Evolutionary conservation across 495 filamentous ascomycete species (phyloP).

Genomic region (Xylaria castorea): DNA sequence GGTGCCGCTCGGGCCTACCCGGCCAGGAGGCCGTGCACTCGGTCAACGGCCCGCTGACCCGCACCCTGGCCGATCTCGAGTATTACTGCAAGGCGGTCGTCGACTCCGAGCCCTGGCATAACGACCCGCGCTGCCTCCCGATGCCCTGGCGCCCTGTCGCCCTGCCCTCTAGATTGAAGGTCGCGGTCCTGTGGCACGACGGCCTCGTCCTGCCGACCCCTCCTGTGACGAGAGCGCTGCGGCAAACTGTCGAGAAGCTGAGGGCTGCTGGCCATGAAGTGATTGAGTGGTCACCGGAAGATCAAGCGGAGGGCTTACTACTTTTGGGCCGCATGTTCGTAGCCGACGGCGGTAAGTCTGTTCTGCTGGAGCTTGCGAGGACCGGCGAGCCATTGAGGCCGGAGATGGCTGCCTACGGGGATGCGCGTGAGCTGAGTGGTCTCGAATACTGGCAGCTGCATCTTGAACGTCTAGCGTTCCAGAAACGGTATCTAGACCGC

Average conservation of each 20-base stretch:
- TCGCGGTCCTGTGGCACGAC: constrained; percentile 77
- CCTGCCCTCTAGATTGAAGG: constrained; percentile 61
- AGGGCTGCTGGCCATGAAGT: constrained; percentile 74
- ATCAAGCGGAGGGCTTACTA: constrained; percentile 68
- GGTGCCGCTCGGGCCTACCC: constrained; percentile 79
- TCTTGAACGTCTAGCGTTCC: constrained; percentile 71
- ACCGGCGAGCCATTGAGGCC: constrained; percentile 77
- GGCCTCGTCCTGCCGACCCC: constrained; percentile 80
- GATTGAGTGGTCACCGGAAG: constrained; percentile 65
- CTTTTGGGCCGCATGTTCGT: constrained; percentile 78
- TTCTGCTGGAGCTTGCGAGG: constrained; percentile 72
- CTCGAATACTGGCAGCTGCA: constrained; percentile 78
- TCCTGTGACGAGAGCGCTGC: constrained; percentile 76
- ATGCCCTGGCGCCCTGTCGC: constrained; percentile 72
- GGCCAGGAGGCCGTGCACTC: constrained; percentile 85
- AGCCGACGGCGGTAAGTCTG: constrained; percentile 79
- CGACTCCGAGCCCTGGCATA: constrained; percentile 80
- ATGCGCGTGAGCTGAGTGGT: constrained; percentile 70
- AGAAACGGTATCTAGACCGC: constrained; percentile 76
- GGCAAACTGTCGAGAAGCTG: constrained; percentile 66
- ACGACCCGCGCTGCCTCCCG: constrained; percentile 80
- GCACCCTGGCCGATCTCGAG: constrained; percentile 74
- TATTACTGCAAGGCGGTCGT: constrained; percentile 77
- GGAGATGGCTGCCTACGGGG: constrained; percentile 61
- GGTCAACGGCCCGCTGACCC: constrained; percentile 87